Base-by-base conservation (phyloP, 495 filamentous ascomycete genomes). In the Aspergillus homomorphus region DNA sequence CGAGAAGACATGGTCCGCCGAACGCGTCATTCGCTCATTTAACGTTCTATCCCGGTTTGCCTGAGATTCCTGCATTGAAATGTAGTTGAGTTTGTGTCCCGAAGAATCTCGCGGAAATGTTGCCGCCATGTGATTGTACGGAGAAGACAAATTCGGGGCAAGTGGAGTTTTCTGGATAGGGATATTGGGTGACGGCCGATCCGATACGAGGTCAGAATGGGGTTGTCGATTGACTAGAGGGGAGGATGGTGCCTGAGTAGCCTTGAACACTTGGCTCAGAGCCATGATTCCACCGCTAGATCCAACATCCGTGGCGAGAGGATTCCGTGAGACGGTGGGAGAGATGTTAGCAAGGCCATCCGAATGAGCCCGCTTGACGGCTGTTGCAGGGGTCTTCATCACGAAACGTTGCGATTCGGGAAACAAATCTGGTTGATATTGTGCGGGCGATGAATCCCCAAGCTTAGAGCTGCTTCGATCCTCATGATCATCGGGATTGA, bases 51-150 rank as follows among this genome's bases (percentile, higher is more conserved):
- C 66, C 9, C 75, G 66, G 23, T 66, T 62, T 42, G 66, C 60
- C 50, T 83, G 80, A 14, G 80, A 83, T 56, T 82, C 78, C 23
- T 80, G 75, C 72, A 83, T 75, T 0, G 78, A 76, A 19, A 82
- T 69, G 59, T 83, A 82, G 33, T 69, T 73, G 20, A 75, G 45
- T n/a, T 79, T 74, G 1, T 78, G 74, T 45, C 79, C 80, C 0
- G 76, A 79, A 7, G 74, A 73, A 6, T 77, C 73, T 10, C 72
- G 69, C 10, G 65, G 62, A 24, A 79, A 72, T 15, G 70, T 61
- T 6, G 65, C 62, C 12, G 69, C 68, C 15, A 74, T 46, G 6
- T 65, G 54, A 22, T 65, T 66, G 33, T 70, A 62, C 3, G 80
- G 80, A 14, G 80, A 82, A 2, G 77, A 80, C 0, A 76, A 45